Evolutionary conservation across 2,329 filamentous ascomycete genomes (phyloP).

Genomic region (Endothia cerciana): DNA sequence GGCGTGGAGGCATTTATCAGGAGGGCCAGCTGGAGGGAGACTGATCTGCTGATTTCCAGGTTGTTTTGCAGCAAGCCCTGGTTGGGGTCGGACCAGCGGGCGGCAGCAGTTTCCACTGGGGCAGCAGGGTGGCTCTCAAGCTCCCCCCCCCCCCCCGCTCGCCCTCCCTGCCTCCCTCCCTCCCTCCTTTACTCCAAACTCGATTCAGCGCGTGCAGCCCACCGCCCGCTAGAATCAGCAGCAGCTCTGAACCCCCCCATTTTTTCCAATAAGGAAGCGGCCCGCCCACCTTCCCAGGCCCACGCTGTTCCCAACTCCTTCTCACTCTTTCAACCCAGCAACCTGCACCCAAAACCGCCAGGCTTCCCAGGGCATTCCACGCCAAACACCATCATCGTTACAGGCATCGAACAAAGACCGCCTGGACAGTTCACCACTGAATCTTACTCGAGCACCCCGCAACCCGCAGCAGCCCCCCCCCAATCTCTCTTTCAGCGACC

Average conservation of each 20-base stretch:
- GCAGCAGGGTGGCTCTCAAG: not conserved
- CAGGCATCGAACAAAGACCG: conserved; percentile 12
- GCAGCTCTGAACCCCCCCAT: conserved; percentile 10
- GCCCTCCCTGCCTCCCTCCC: not conserved
- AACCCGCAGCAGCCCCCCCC: not conserved
- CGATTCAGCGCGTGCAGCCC: conserved; percentile 13
- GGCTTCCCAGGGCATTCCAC: conserved; percentile 13
- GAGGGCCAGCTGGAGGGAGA: not conserved
- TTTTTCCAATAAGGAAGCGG: conserved; percentile 15
- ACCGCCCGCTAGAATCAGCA: conserved; percentile 12
- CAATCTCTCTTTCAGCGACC: not conserved
- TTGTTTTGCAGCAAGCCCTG: not conserved
- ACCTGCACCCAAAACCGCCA: conserved; percentile 9
- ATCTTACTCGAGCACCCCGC: not conserved
- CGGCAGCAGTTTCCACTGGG: conserved; percentile 8
- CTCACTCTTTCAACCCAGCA: conserved; percentile 14
- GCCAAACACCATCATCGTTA: conserved; percentile 19
- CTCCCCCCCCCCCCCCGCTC: not conserved
- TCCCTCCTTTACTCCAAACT: conserved; percentile 3
- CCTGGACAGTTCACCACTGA: conserved; percentile 14
- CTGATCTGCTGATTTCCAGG: conserved; percentile 10
- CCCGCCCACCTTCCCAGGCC: conserved; percentile 10
- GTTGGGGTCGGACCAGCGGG: not conserved
- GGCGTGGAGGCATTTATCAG: conserved; percentile 4
- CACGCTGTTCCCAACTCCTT: conserved; percentile 16